Conservation (phyloP, 306 rosid species). For the Cucumis hystrix region DNA sequence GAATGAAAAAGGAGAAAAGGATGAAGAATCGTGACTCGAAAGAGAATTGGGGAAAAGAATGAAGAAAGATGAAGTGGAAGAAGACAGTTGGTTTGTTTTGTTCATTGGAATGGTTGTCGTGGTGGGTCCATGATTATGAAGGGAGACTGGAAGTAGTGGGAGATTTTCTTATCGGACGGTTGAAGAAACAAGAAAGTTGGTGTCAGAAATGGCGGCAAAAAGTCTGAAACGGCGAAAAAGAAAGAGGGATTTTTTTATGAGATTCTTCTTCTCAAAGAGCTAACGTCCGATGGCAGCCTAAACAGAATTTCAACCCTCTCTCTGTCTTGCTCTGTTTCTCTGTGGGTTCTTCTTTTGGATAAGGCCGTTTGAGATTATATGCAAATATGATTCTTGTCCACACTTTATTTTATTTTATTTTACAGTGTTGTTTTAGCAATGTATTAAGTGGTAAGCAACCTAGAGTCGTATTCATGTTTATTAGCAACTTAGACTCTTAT, state of each 20-base stretch:
- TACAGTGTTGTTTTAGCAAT: background rate
- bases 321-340: background rate
- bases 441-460: background rate
- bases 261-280: constrained; percentile 1
- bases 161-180: background rate
- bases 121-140: constrained; percentile 27
- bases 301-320: background rate
- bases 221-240: background rate
- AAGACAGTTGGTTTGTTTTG: constrained; percentile 19
- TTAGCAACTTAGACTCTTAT: no score
- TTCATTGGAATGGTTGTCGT: constrained; percentile 33
- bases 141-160: background rate
- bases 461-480: no score
- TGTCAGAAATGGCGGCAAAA: constrained; percentile 7
- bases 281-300: background rate
- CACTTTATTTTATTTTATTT: background rate
- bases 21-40: constrained; percentile 41
- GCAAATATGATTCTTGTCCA: background rate
- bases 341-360: background rate
- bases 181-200: background rate
- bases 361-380: background rate
- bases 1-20: background rate
- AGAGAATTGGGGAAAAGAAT: background rate
- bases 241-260: background rate
- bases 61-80: constrained; percentile 11